Evolutionary conservation across 768 basidiomycete species (phyloP).

Genomic region (Boletus rubroflammeus): DNA sequence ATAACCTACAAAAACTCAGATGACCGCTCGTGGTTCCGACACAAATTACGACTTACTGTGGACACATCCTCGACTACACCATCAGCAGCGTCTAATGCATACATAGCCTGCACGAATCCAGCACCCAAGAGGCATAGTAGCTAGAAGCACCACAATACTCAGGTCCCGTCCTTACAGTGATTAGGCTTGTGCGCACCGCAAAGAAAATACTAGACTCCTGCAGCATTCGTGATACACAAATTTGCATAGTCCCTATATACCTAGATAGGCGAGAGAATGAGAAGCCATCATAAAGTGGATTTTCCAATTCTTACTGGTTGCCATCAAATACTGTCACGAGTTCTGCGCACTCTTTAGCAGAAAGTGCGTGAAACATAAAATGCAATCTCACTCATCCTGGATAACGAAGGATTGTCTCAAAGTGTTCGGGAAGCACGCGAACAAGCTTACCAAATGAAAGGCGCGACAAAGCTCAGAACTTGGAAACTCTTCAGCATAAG

Average conservation of each 20-base stretch:
- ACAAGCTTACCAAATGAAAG: conserved; percentile 73
- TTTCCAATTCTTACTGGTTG: conserved; percentile 51
- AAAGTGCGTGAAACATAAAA: neutral
- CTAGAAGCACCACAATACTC: conserved; percentile 35
- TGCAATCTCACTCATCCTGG: conserved; percentile 73
- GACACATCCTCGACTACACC: conserved; percentile 57
- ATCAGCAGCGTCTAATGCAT: conserved; percentile 89
- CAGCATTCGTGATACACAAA: conserved; percentile 90
- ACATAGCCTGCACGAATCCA: conserved; percentile 85
- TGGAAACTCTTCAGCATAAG: conserved; percentile 76
- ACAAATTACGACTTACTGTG: conserved; percentile 36
- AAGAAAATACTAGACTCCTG: conserved; percentile 93
- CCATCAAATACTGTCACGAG: conserved; percentile 79
- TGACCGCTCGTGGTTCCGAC: neutral
- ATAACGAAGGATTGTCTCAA: neutral
- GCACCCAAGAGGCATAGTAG: conserved; percentile 76
- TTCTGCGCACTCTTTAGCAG: conserved; percentile 39
- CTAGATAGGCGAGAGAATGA: conserved; percentile 33
- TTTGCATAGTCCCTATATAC: conserved; percentile 90
- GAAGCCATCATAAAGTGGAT: neutral
- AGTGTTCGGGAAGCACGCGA: neutral
- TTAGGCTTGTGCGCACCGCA: conserved; percentile 48
- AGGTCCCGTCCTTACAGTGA: neutral
- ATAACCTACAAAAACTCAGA: conserved; percentile 44
- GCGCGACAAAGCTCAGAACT: conserved; percentile 81